A percentile compares a stretch with the other conserved stretches of the same genome.
Conservation (phyloP, 768 basidiomycete species). For the Kwoniella sp. region DNA sequence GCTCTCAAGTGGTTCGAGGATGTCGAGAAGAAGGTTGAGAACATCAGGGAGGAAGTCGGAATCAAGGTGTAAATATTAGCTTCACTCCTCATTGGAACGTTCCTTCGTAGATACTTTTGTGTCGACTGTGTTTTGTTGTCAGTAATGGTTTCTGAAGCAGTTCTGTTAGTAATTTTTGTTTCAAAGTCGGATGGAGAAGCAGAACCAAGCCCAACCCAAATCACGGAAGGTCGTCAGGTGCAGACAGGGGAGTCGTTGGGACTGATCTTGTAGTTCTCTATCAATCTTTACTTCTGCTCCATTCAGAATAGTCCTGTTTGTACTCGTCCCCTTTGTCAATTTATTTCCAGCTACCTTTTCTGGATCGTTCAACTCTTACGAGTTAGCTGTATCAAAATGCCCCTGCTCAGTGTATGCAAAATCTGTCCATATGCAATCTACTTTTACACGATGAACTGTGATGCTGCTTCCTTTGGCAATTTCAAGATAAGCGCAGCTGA, state of each 20-base stretch:
- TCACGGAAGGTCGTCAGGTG: too few species aligned
- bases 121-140: too few species aligned
- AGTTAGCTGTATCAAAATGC: background rate
- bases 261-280: background rate
- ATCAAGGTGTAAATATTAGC: constrained; percentile 40
- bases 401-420: background rate
- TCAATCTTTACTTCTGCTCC: background rate
- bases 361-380: background rate
- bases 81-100: background rate
- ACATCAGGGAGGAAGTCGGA: constrained; percentile 48
- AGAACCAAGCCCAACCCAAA: too few species aligned
- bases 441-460: too few species aligned
- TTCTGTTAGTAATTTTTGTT: too few species aligned
- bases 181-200: too few species aligned
- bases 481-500: too few species aligned
- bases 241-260: too few species aligned
- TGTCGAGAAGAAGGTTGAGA: constrained; percentile 60
- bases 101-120: too few species aligned
- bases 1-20: constrained; percentile 75
- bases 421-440: background rate
- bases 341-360: background rate
- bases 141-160: too few species aligned
- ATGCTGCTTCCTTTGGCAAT: too few species aligned
- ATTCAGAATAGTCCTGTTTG: background rate
- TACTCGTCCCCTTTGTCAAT: background rate